Evolutionary conservation across 805 yeast species (phyloP).

Genomic region (Pachysolen tannophilus): DNA sequence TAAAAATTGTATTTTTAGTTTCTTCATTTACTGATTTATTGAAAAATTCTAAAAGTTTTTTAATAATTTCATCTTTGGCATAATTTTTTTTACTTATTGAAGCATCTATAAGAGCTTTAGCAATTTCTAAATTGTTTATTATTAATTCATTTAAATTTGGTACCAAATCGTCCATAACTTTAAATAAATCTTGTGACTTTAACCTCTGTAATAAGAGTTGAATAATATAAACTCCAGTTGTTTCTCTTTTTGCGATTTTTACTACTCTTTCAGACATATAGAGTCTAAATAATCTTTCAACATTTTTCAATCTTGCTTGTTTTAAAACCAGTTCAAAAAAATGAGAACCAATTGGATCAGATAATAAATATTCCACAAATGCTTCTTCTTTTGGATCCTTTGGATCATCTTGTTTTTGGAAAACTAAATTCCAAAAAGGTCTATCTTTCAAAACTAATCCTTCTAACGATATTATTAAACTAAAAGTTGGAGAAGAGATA

Average conservation of each 20-base stretch:
- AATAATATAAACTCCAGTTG: constrained; percentile 77
- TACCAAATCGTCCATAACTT: constrained; percentile 53
- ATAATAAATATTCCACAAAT: constrained; percentile 72
- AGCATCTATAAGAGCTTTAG: constrained; percentile 57
- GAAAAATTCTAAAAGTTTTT: constrained; percentile 37
- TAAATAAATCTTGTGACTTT: constrained; percentile 47
- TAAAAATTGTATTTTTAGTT: constrained; percentile 28
- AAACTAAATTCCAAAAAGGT: constrained; percentile 58
- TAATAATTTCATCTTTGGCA: constrained; percentile 50
- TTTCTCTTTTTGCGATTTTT: constrained; percentile 71
- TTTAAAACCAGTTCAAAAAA: constrained; percentile 70
- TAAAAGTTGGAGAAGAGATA: constrained; percentile 82
- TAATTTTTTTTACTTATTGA: constrained; percentile 51
- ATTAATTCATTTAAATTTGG: constrained; percentile 58
- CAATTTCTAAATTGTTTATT: constrained; percentile 64
- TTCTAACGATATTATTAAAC: constrained; percentile 69
- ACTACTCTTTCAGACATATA: constrained; percentile 71
- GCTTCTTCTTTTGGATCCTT: constrained; percentile 60
- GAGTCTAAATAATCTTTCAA: constrained; percentile 58
- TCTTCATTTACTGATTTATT: constrained; percentile 18
- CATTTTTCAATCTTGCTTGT: constrained; percentile 56
- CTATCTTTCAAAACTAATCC: constrained; percentile 73
- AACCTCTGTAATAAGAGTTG: constrained; percentile 61
- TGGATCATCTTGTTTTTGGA: constrained; percentile 40
- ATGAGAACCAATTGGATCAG: constrained; percentile 91